Evolutionary conservation across 1,139 yeast species (phyloP).

Genomic region (Geotrichum klebahnii): DNA sequence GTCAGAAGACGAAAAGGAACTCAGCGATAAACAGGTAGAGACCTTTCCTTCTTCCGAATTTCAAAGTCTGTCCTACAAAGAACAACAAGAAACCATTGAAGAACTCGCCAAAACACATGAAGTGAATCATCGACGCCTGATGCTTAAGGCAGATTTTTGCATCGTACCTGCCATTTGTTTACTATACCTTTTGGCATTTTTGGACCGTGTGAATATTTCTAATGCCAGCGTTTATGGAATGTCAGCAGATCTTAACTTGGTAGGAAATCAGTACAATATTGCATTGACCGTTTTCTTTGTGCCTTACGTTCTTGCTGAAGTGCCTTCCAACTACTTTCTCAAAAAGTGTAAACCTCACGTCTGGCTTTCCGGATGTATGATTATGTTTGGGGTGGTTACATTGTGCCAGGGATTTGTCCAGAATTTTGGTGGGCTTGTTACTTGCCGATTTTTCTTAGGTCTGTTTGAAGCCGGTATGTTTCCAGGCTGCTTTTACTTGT

Average conservation of each 20-base stretch:
- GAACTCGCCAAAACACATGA: conserved; percentile 44
- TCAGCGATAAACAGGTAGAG: too few species aligned
- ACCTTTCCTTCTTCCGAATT: too few species aligned
- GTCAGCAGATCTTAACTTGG: conserved; percentile 48
- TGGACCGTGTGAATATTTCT: conserved; percentile 70
- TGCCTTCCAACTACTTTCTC: conserved; percentile 60
- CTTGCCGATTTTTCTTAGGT: conserved; percentile 62
- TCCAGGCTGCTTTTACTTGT: conserved; percentile 67
- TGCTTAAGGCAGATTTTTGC: conserved; percentile 60
- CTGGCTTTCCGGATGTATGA: conserved; percentile 56
- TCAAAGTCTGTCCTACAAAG: conserved; percentile 16
- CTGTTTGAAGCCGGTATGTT: conserved; percentile 65
- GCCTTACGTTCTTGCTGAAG: conserved; percentile 65
- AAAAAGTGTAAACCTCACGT: conserved; percentile 60
- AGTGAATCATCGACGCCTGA: conserved; percentile 48
- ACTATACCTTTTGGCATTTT: conserved; percentile 61
- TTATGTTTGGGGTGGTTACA: conserved; percentile 59
- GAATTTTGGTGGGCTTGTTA: conserved; percentile 55
- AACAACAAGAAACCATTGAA: conserved; percentile 33
- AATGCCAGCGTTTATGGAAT: conserved; percentile 70
- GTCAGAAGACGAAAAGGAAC: too few species aligned
- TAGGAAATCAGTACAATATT: conserved; percentile 58
- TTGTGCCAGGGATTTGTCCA: conserved; percentile 63
- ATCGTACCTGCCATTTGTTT: conserved; percentile 69
- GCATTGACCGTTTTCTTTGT: conserved; percentile 64